These are phyloP conservation scores for Trypanosoma rangeli DNA, from an alignment of 208 protist species.

Conservation along the genomic window DNA sequence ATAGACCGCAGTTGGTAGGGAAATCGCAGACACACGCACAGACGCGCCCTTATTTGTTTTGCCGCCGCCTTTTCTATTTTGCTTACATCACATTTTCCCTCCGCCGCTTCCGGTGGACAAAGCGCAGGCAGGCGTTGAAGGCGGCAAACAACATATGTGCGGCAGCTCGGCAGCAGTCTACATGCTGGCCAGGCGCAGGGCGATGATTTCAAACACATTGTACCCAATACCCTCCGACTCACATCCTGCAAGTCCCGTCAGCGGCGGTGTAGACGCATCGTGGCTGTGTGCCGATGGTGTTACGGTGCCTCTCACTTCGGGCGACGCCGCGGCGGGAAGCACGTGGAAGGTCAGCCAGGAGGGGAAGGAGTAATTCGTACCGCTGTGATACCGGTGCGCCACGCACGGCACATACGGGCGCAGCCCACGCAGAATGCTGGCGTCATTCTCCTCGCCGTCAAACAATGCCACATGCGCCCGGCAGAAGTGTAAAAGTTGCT, in stretches of 20 bases:
- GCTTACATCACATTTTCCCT: no score
- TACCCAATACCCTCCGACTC: conserved; percentile 15
- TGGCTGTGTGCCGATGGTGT: neutral
- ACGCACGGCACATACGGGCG: conserved; percentile 23
- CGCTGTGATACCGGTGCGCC: neutral
- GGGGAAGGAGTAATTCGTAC: neutral
- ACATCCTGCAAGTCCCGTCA: neutral
- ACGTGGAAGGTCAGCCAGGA: neutral
- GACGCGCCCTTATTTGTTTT: neutral
- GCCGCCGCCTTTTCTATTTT: neutral
- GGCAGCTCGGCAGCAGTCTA: neutral
- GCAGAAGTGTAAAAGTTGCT: conserved; percentile 44
- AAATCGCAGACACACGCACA: neutral
- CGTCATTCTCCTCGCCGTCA: conserved; percentile 25
- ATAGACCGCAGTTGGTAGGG: neutral
- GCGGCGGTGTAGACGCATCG: neutral
- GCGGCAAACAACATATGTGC: neutral
- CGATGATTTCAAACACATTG: conserved; percentile 30
- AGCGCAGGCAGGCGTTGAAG: no score
- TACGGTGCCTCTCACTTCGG: neutral
- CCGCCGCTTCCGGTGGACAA: no score
- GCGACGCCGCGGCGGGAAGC: neutral
- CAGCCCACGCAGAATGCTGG: conserved; percentile 28
- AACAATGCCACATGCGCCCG: conserved; percentile 34
- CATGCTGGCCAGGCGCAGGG: conserved; percentile 28